Percentiles rank a stretch among this genome's conserved stretches.
These are phyloP conservation scores for Pyrenopolyporus hunteri DNA, from an alignment of 495 filamentous ascomycete species.

Conservation along the genomic window DNA sequence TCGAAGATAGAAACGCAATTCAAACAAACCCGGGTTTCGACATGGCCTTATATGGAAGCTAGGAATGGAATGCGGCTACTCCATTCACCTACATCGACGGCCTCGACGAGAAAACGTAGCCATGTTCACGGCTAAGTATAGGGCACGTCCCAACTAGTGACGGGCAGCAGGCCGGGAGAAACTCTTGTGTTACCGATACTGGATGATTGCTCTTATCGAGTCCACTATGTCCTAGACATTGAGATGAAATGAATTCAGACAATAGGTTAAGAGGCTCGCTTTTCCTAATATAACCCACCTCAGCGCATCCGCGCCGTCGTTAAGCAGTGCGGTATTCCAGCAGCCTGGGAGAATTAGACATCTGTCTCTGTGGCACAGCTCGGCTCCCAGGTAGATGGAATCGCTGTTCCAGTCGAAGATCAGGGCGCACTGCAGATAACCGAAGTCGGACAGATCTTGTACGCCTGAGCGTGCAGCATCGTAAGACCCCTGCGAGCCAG, in stretches of 20 bases:
- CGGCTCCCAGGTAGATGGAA: slow-evolving; percentile 43
- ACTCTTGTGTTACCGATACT: slow-evolving; percentile 42
- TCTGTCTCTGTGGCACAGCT: slow-evolving; percentile 36
- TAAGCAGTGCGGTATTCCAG: slow-evolving; percentile 29
- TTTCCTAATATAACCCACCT: slow-evolving; percentile 30
- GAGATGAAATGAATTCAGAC: slow-evolving; percentile 42
- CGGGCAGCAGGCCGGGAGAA: slow-evolving; percentile 27
- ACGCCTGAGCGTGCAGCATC: slow-evolving; percentile 41
- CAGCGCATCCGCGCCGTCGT: slow-evolving; percentile 25
- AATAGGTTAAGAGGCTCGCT: slow-evolving; percentile 25
- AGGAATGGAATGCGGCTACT: slow-evolving; percentile 18
- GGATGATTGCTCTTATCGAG: slow-evolving; percentile 42
- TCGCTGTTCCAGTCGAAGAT: slow-evolving; percentile 42
- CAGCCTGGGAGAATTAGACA: slow-evolving; percentile 40
- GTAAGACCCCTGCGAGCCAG: slow-evolving; percentile 34
- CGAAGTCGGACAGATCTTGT: slow-evolving; percentile 47
- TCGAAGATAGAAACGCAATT: slow-evolving; percentile 5
- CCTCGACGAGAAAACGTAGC: slow-evolving; percentile 8
- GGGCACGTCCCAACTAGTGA: slow-evolving; percentile 8
- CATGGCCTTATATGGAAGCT: slow-evolving; percentile 22
- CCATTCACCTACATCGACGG: slow-evolving; percentile 15
- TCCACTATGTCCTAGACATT: slow-evolving; percentile 47
- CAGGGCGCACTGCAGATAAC: slow-evolving; percentile 46
- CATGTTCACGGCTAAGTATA: slow-evolving; percentile 21
- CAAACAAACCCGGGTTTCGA: slow-evolving; percentile 13